A percentile compares a stretch with the other conserved stretches of the same genome.
phyloP scores from a whole-genome alignment of 768 basidiomycete species.

The Russula virescens region DNA sequence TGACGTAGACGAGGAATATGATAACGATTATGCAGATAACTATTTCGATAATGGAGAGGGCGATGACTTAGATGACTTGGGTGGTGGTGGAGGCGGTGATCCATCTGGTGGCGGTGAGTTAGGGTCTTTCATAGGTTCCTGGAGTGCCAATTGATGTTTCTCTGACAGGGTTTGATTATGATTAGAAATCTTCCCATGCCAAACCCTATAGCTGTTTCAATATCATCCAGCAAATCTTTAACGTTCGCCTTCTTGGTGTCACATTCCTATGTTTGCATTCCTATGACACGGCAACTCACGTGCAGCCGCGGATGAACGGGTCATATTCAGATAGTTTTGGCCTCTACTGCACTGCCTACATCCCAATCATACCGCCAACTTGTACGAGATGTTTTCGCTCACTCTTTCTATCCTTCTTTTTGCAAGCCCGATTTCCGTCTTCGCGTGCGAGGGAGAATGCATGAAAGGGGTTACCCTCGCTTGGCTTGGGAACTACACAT shows the following conservation, averaged over 20 bases:
- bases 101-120: slow-evolving; percentile 52
- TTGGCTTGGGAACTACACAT: slow-evolving; percentile 46
- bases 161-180: slow-evolving; percentile 27
- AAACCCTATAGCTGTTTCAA: neutral
- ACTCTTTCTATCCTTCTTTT: slow-evolving; percentile 22
- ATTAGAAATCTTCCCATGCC: slow-evolving; percentile 19
- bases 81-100: slow-evolving; percentile 59
- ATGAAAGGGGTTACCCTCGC: slow-evolving; percentile 54
- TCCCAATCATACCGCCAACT: neutral
- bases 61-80: slow-evolving; percentile 74
- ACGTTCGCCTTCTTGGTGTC: neutral
- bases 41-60: slow-evolving; percentile 89
- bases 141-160: neutral
- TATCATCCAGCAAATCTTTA: neutral
- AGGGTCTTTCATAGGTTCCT: neutral
- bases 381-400: slow-evolving; percentile 10
- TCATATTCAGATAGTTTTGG: neutral
- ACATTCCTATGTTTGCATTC: slow-evolving; percentile 19
- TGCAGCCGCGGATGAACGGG: neutral
- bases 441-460: slow-evolving; percentile 68
- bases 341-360: neutral
- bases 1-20: slow-evolving; percentile 86
- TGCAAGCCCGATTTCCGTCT: slow-evolving; percentile 35
- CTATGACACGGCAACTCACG: slow-evolving; percentile 1
- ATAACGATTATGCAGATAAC: slow-evolving; percentile 86